Evolutionary conservation across 2,329 filamentous ascomycete genomes (phyloP).

Genomic region (Sclerotiophoma versabilis): DNA sequence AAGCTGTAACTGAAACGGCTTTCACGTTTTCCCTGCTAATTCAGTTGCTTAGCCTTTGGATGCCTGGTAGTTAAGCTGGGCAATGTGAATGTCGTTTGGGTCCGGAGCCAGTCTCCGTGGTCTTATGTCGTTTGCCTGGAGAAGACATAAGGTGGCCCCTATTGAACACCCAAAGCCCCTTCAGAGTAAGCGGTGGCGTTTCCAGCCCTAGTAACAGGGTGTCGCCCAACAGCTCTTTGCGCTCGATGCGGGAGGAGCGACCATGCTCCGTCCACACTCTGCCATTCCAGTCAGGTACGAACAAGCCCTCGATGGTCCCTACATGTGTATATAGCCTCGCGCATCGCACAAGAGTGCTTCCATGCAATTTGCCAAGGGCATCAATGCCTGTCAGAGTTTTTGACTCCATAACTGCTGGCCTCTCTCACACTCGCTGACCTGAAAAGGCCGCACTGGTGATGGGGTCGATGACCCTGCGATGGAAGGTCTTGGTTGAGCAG

Average conservation of each 20-base stretch:
- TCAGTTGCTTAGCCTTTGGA: background rate
- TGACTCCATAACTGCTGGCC: slow-evolving; percentile 35
- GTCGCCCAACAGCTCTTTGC: background rate
- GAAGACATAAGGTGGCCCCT: background rate
- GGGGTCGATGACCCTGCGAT: slow-evolving; percentile 31
- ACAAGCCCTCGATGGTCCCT: slow-evolving; percentile 20
- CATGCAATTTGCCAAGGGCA: slow-evolving; percentile 37
- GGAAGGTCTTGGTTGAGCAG: slow-evolving; percentile 24
- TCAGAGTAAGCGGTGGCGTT: background rate
- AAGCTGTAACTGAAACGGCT: background rate
- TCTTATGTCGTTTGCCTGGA: background rate
- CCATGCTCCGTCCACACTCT: background rate
- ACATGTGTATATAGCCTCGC: slow-evolving; percentile 25
- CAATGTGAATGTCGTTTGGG: background rate
- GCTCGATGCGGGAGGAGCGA: background rate
- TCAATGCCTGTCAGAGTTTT: slow-evolving; percentile 31
- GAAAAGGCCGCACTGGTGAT: slow-evolving; percentile 35
- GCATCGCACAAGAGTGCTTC: slow-evolving; percentile 26
- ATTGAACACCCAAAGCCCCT: too few relatives aligned
- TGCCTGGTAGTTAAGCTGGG: background rate
- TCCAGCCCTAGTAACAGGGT: background rate
- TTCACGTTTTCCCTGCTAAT: slow-evolving; percentile 3
- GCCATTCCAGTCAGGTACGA: slow-evolving; percentile 9
- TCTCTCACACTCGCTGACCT: slow-evolving; percentile 35
- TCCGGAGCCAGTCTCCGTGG: background rate